Base-by-base conservation (phyloP, 2,329 filamentous ascomycete genomes). In the Cadophora sp. region DNA sequence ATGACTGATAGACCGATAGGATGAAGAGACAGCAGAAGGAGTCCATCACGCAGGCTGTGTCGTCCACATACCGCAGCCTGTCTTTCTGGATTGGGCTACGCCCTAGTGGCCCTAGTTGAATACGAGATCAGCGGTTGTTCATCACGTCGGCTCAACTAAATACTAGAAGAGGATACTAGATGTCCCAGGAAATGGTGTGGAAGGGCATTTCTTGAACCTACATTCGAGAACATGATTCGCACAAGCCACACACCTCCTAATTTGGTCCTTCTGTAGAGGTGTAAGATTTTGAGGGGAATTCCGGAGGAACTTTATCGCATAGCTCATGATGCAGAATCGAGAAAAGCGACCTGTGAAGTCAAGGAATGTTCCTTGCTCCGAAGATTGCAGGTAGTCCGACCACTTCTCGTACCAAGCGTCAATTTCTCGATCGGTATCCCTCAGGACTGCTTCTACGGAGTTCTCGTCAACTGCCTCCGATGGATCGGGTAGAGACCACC, bases 291-390 rank as follows among this genome's bases (percentile, higher is more conserved):
- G 51, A 8, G 66, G 43, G 16, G 66, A 64, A 22, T 48, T 60
- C 34, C 34, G 50, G 9, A 70, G 59, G 27, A 58, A 65, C n/a
- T 64, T 65, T 27, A 68, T 65, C 1, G 65, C 62, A 34, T 70
- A 70, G 37, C 62, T 65, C 14, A 40, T 65, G 9, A 70, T 65
- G 48, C 68, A 70, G 59, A 70, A 70, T 14, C 60, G 58, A 34
- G 65, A 66, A 46, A 68, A 70, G 11, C 68, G 65, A 29, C 34
- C 50, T 4, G 60, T 60, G 37, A 62, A 70, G 14, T 70, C 68
- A 8, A 66, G 56, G 34, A 62, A 63, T 14, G 27, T 14, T 5
- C 68, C 63, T 40, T 40, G 65, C 22, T 59, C 59, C 9, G 60
- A 62, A 34, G 31, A 7, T 34, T 55, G 40, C 24, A 68, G 66